Evolutionary conservation across 805 yeast genomes (phyloP).

Genomic region (Saturnispora diversa): DNA sequence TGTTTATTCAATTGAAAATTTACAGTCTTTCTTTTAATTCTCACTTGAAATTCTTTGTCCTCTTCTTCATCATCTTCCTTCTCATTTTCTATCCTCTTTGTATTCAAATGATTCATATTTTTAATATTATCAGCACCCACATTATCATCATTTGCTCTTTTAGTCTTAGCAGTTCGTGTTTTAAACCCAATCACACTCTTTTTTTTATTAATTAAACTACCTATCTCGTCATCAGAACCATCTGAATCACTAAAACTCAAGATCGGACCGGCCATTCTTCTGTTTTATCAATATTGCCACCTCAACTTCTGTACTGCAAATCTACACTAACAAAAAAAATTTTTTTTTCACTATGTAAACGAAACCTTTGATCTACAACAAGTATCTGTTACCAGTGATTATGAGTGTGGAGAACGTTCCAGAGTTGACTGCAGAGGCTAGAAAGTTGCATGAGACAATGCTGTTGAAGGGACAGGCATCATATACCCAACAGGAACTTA

Average conservation of each 20-base stretch:
- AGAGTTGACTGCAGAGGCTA: slow-evolving; percentile 34
- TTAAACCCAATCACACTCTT: background rate
- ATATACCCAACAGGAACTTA: slow-evolving; percentile 65
- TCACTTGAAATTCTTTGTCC: background rate
- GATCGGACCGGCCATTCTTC: slow-evolving; percentile 20
- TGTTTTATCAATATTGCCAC: slow-evolving; percentile 16
- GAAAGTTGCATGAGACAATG: slow-evolving; percentile 58
- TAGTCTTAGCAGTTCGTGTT: background rate
- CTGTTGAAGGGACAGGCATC: slow-evolving; percentile 39
- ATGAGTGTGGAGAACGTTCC: slow-evolving; percentile 11
- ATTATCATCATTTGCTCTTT: slow-evolving; percentile 9
- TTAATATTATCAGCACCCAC: no score
- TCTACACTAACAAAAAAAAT: background rate
- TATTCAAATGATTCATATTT: no score
- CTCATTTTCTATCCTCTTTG: slow-evolving; percentile 5
- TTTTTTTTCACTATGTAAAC: background rate
- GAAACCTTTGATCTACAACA: background rate
- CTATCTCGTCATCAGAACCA: background rate
- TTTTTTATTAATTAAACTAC: background rate
- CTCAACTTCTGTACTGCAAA: no score
- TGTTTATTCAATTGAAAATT: background rate
- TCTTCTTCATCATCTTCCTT: slow-evolving; percentile 5
- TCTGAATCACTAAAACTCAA: slow-evolving; percentile 10
- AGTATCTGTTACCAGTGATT: no score
- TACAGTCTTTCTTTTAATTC: background rate